Percentiles rank a stretch among this genome's conserved stretches.
Evolutionary conservation across 1,139 yeast species (phyloP).

Genomic region (Lodderomyces metapsilosis): DNA sequence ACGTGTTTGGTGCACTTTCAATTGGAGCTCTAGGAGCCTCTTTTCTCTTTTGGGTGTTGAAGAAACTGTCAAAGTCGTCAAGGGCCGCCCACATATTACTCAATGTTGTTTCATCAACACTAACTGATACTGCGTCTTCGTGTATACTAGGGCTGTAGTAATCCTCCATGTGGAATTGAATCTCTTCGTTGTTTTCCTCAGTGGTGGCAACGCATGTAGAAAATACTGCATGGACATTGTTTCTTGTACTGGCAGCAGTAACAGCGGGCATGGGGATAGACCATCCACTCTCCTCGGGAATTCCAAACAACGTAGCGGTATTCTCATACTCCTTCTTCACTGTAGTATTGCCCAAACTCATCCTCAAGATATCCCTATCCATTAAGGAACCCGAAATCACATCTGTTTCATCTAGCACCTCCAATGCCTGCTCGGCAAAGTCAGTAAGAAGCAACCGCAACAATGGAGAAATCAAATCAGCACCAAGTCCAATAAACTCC

Average conservation of each 20-base stretch:
- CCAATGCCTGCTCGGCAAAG: slow-evolving; percentile 83
- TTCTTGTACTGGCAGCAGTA: slow-evolving; percentile 82
- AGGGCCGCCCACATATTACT: slow-evolving; percentile 97
- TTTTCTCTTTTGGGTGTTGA: slow-evolving; percentile 59
- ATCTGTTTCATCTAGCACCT: slow-evolving; percentile 82
- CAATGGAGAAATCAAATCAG: slow-evolving; percentile 89
- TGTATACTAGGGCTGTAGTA: slow-evolving; percentile 41
- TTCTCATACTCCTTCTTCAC: slow-evolving; percentile 79
- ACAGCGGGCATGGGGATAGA: slow-evolving; percentile 93
- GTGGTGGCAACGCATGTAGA: slow-evolving; percentile 61
- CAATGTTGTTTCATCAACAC: slow-evolving; percentile 67
- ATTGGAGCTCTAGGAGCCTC: no score
- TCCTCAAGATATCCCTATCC: slow-evolving; percentile 87
- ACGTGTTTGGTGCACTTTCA: slow-evolving; percentile 76
- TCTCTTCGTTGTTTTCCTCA: slow-evolving; percentile 39
- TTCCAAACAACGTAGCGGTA: slow-evolving; percentile 88
- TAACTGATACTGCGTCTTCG: slow-evolving; percentile 36
- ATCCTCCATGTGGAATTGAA: slow-evolving; percentile 69
- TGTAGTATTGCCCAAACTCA: slow-evolving; percentile 83
- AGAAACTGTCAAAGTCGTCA: slow-evolving; percentile 89
- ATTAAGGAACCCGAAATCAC: slow-evolving; percentile 86
- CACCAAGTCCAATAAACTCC: slow-evolving; percentile 88
- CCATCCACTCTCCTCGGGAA: slow-evolving; percentile 98
- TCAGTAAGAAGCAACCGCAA: slow-evolving; percentile 80
- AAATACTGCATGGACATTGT: slow-evolving; percentile 93